Base-by-base conservation (phyloP, 2,329 filamentous ascomycete genomes). In the Aspergillus pseudoterreus region DNA sequence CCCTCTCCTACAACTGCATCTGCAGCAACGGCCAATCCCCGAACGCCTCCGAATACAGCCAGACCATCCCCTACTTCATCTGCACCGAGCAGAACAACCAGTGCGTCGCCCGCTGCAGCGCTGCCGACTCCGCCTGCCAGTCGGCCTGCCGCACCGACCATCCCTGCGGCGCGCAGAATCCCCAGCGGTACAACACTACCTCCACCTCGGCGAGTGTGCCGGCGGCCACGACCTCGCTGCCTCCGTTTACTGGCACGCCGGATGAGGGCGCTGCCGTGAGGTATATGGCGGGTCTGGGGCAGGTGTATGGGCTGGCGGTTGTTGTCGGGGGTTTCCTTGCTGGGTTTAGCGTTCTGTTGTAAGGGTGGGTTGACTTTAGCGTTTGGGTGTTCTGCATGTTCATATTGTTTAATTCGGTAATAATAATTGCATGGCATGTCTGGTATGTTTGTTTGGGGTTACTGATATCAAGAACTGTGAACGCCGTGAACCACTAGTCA, bases 11-110 rank as follows among this genome's bases (percentile, higher is more conserved):
- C 69, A 63, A 65, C 49, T 86, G 83, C 64, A 70, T 82, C 57
- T 86, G 83, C 70, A 68, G 62, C 53, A 78, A 79, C 63, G 75
- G 75, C 57, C 57, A 76, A 49, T 63, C 71, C 4, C 83, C 83
- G 60, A 85, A 85, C 64, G 69, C 82, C 51, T 78, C 80, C 55
- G 73, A 84, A 63, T 86, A 82, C 75, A 81, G 80, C 32, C 78
- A 82, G 60, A 85, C 83, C 12, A 74, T 86, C 47, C 82, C 83
- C 15, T 86, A 80, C 74, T 85, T 75, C 70, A 74, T 81, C 67
- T 86, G 83, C 72, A 78, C 76, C 9, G 75, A 82, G 57, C 74
- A 72, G 69, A 80, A 79, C 65, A 80, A 74, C 62, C 72, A 82
- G 57, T 84, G 81, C 59, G 80, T 82, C 21, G 60, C 56, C 11